Percentiles rank a stretch among this genome's conserved stretches.
Conservation (phyloP, 208 protist species). For the Spongospora subterranea region DNA sequence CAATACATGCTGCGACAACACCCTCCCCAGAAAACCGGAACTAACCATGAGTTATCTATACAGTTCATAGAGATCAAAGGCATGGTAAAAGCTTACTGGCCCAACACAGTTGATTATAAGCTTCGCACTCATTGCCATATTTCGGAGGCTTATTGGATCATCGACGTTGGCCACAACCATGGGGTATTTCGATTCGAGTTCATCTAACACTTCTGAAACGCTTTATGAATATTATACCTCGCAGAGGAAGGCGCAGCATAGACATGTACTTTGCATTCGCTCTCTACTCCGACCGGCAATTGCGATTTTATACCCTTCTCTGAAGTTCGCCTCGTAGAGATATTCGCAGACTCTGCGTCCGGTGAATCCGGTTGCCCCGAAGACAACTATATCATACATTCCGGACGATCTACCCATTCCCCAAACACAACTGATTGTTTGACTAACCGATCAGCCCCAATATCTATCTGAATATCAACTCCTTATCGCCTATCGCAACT, state of each 20-base stretch:
- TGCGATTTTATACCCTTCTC: not conserved
- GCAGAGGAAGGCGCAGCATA: not conserved
- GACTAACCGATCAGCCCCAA: too few species aligned
- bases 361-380: slow-evolving; percentile 41
- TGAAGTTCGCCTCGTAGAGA: not conserved
- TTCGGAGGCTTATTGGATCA: not conserved
- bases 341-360: not conserved
- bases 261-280: not conserved
- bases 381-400: slow-evolving; percentile 7
- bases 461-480: too few species aligned
- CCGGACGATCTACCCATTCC: too few species aligned
- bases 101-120: slow-evolving; percentile 55
- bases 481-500: too few species aligned
- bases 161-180: not conserved
- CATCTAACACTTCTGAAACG: not conserved
- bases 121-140: not conserved
- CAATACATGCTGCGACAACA: not conserved
- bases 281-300: not conserved
- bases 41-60: not conserved
- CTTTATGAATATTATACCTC: not conserved
- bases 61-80: not conserved
- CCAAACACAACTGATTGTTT: too few species aligned
- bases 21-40: slow-evolving; percentile 34
- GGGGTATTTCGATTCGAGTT: not conserved
- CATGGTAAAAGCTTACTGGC: not conserved